phyloP scores from a whole-genome alignment of 108 stramenopile species.

The Cyclotella atomus region DNA sequence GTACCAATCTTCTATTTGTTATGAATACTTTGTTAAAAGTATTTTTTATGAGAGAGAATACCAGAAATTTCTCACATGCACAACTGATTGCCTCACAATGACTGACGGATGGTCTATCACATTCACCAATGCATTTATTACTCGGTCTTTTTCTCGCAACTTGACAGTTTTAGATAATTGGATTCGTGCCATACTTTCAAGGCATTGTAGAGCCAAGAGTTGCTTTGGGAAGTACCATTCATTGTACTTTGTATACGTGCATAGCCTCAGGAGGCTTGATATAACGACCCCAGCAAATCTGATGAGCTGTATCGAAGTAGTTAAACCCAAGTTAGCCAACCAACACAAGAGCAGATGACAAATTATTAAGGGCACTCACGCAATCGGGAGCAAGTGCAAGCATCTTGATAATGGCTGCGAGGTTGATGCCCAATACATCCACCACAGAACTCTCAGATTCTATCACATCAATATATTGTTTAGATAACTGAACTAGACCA shows the following conservation, averaged over 20 bases:
- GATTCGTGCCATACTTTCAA: conserved; percentile 30
- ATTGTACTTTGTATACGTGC: conserved; percentile 5
- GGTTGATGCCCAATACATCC: conserved; percentile 21
- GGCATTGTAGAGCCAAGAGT: conserved; percentile 43
- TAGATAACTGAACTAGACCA: conserved; percentile 47
- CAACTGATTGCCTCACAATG: conserved; percentile 40
- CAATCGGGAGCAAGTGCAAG: conserved; percentile 29
- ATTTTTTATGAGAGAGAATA: conserved; percentile 5
- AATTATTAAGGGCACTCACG: conserved; percentile 28
- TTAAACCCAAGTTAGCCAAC: no score
- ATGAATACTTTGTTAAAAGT: no score
- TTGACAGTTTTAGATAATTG: conserved; percentile 26
- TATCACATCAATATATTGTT: conserved; percentile 26
- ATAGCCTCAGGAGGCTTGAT: conserved; percentile 41
- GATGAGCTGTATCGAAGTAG: conserved; percentile 22
- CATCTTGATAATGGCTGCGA: conserved; percentile 43
- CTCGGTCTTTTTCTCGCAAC: conserved; percentile 47
- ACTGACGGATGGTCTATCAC: conserved; percentile 42
- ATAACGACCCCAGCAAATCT: conserved; percentile 43
- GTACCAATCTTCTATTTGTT: no score
- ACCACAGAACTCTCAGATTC: conserved; percentile 10
- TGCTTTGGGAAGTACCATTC: conserved; percentile 37
- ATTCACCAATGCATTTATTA: conserved; percentile 28
- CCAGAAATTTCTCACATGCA: conserved; percentile 50
- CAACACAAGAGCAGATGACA: no score